Conservation (phyloP, 1,284 basidiomycete species). For the Cutaneotrichosporon cavernicola region DNA sequence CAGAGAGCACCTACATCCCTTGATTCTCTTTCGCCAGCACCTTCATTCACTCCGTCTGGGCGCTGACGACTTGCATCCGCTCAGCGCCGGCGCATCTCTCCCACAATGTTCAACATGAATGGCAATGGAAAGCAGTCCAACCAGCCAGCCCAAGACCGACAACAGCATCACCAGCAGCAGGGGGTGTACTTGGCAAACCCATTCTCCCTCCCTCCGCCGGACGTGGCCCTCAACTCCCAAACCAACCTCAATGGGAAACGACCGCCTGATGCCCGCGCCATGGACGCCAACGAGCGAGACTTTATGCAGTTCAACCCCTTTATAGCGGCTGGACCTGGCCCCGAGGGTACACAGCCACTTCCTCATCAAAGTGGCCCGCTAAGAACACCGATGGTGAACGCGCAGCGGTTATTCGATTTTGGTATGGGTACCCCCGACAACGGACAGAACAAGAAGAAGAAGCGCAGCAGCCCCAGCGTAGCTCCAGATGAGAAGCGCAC, state of each 20-base stretch:
- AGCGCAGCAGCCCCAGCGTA: slow-evolving; percentile 19
- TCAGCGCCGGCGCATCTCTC: neutral
- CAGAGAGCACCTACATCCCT: neutral
- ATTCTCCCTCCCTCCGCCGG: neutral
- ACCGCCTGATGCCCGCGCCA: neutral
- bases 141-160: neutral
- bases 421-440: neutral
- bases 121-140: neutral
- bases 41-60: neutral
- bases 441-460: slow-evolving; percentile 31
- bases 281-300: neutral
- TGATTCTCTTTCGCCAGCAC: neutral
- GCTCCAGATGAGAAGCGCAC: slow-evolving; percentile 42
- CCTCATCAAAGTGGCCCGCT: neutral
- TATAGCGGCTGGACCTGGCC: neutral
- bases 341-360: neutral
- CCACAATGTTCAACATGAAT: slow-evolving; percentile 8
- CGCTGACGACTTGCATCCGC: neutral
- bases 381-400: neutral
- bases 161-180: neutral
- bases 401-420: neutral
- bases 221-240: neutral
- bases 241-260: slow-evolving; percentile 1
- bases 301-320: slow-evolving; percentile 10
- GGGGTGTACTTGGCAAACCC: neutral